Base-by-base conservation (phyloP, 2,329 filamentous ascomycete species). In the Sporothrix pseudoabietina region DNA sequence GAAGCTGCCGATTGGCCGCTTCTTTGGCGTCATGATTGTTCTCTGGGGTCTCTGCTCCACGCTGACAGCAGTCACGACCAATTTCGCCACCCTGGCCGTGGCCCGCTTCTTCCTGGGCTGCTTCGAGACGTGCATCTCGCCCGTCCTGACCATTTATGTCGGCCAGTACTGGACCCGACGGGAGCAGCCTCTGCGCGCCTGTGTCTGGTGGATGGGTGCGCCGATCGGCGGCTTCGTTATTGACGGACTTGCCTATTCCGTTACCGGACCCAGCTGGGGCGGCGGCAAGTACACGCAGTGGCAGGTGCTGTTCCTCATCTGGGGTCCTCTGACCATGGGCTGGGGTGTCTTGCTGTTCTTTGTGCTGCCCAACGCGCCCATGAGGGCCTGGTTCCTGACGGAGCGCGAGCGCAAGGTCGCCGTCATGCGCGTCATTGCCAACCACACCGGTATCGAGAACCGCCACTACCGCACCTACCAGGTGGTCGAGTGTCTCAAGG, bases 11-110 rank as follows among this genome's bases (percentile, higher is more conserved):
- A 80, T 84, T 9, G 83, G 80, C 12, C 82, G 82, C 65, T 78
- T 83, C 49, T 80, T 84, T 73, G 82, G 82, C 4, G 74, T 76
- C 2, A 83, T 83, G 79, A 87, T 85, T 71, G 82, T 86, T 19
- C 44, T 69, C 22, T 72, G 71, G 71, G 71, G 71, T 1, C 19
- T 69, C 6, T 59, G 52, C 26, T 72, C 52, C 5, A 61, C 71
- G 1, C n/a, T 57, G 9, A 72, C 71, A 2, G 49, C 52, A 6
- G 26, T 32, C 39, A 72, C 71, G 1, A 72, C 35, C 32, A 71
- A 35, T 52, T 74, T 74, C 39, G 71, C 68, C 68, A 71, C 68
- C 2, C 71, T 74, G 30, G 71, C 71, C 44, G 55, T 57, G 49
- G 26, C 49, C 35, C 74, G 74, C 63, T 75, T 75, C 55, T 74